These are phyloP conservation scores for Pythium aphanidermatum DNA, from an alignment of 352 stramenopile species.

Conservation along the genomic window DNA sequence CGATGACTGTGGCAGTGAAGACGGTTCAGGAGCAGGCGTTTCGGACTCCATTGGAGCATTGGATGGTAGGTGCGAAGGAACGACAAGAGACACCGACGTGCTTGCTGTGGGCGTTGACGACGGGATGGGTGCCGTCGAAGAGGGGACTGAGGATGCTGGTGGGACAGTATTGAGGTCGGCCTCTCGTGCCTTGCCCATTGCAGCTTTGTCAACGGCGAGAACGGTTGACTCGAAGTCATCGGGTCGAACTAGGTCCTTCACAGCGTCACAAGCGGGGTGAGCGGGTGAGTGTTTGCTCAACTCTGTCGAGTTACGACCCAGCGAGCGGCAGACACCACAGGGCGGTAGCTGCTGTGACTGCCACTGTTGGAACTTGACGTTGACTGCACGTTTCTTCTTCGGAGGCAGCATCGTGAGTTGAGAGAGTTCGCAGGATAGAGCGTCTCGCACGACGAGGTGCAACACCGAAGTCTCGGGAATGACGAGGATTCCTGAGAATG, in stretches of 20 bases:
- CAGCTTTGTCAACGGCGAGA: no score
- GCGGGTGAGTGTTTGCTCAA: background rate
- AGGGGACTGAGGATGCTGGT: background rate
- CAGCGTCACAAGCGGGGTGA: slow-evolving; percentile 4
- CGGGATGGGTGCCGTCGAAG: background rate
- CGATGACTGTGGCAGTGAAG: no score
- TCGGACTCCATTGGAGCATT: no score
- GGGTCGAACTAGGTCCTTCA: slow-evolving; percentile 14
- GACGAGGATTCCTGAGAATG: slow-evolving; percentile 1
- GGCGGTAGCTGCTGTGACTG: slow-evolving; percentile 11
- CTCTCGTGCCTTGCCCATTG: no score
- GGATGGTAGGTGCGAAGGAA: no score
- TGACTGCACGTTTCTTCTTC: background rate
- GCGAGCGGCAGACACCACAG: slow-evolving; percentile 15
- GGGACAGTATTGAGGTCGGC: background rate
- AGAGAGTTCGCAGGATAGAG: slow-evolving; percentile 19
- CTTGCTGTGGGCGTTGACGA: background rate
- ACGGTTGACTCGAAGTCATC: background rate
- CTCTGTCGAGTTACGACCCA: slow-evolving; percentile 1
- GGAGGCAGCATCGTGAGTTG: slow-evolving; percentile 3
- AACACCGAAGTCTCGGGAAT: slow-evolving; percentile 10
- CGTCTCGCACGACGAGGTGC: slow-evolving; percentile 19
- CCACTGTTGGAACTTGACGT: slow-evolving; percentile 13
- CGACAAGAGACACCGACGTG: no score
- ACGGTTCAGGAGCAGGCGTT: no score